Evolutionary conservation across 371 early-diverging fungal genomes (phyloP), one percentile per base, ranked within the genome.

Genomic region (Sanchytrium tribonematis): DNA sequence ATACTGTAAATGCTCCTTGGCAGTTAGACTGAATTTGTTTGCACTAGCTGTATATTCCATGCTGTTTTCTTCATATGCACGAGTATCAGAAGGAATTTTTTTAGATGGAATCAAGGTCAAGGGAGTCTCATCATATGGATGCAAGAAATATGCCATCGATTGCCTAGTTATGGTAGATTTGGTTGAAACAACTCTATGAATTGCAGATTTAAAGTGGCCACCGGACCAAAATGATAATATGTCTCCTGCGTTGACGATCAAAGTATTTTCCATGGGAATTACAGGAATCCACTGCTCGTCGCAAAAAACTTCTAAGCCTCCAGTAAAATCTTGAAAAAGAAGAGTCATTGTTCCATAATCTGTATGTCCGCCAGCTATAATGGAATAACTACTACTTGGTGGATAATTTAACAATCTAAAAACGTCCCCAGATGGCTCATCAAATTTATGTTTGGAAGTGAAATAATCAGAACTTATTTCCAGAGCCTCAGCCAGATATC

Each of bases 341-440:
- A 88, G 71, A 0, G 88, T 87, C 67, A 86, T 73, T 0, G 82
- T 80, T 16, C 88, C 88, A 72, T 86, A 87, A 73, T 87, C 87
- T 0, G 83, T 80, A 68, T 74, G 80, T 81, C 81, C 79, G 70
- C 79, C 85, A 2, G 85, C 85, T 32, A 83, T 70, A 28, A 82
- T 80, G n/a, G 77, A 71, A 28, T 79, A 77, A 48, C 76, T 73
- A n/a, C 76, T 75, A 1, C 78, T 76, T 12, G 71, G 72, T 30
- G 86, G 86, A 70, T 86, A 86, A 70, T 83, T 81, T 29, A 85
- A 69, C 67, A 83, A 78, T 29, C 86, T 77, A 17, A 86, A 73
- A 0, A 79, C 78, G 66, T 79, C 74, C 12, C 80, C 81, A 0
- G 79, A 77, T 27, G 71, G n/a, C 1, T 71, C 68, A 12, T 82